Conservation (phyloP, 23 red algal genomes). For the Cyanidioschyzon merolae region DNA sequence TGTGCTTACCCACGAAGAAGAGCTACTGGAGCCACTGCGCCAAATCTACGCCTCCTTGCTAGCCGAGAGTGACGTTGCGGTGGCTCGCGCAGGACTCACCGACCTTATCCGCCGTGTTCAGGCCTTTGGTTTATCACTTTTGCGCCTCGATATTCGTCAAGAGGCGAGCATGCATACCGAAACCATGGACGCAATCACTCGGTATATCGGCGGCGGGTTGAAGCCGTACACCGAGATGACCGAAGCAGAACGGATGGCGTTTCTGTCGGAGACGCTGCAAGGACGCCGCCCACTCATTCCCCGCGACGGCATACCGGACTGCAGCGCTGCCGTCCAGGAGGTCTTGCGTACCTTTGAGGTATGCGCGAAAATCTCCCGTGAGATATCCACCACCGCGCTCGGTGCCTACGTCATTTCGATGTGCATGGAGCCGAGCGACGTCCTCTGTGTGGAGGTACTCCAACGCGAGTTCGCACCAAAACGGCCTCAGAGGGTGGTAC, state of each 20-base stretch:
- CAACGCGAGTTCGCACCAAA: conserved; percentile 59
- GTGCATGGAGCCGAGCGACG: conserved; percentile 92
- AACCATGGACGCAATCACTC: conserved; percentile 72
- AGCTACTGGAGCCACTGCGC: conserved; percentile 84
- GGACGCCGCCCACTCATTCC: conserved; percentile 86
- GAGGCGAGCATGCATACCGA: conserved; percentile 89
- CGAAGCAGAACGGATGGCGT: conserved; percentile 61
- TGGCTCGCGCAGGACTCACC: conserved; percentile 59
- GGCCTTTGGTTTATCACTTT: conserved; percentile 74
- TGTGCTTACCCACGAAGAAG: conserved; percentile 24
- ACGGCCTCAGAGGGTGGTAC: conserved; percentile 69
- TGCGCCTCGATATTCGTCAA: conserved; percentile 84
- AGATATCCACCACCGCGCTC: conserved; percentile 35
- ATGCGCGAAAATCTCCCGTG: conserved; percentile 48
- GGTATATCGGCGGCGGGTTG: conserved; percentile 60
- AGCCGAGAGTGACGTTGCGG: conserved; percentile 51
- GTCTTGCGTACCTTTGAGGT: conserved; percentile 76
- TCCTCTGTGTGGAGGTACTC: conserved; percentile 83
- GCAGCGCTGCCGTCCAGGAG: conserved; percentile 45
- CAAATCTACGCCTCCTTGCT: conserved; percentile 77
- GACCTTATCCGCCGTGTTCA: conserved; percentile 75
- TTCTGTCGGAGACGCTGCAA: conserved; percentile 49
- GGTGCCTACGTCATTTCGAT: conserved; percentile 98
- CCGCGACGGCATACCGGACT: conserved; percentile 34
- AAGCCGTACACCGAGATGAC: conserved; percentile 50